phyloP scores from a whole-genome alignment of 2,329 filamentous ascomycete genomes.

The Trichoderma sp. region DNA sequence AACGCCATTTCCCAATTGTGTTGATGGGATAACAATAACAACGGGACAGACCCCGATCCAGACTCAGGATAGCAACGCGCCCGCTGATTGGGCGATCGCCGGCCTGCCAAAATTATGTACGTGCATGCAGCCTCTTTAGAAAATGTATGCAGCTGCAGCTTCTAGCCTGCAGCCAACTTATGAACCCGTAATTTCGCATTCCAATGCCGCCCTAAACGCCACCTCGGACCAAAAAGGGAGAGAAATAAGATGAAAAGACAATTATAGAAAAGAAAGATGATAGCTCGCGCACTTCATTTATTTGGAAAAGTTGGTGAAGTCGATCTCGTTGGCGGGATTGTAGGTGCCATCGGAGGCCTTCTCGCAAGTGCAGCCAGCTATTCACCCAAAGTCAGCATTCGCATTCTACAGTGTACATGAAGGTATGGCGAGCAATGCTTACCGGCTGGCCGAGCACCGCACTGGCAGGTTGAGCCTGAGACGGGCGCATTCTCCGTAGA shows the following conservation, averaged over 20 bases:
- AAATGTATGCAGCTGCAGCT: conserved; percentile 13
- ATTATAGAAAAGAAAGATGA: background rate
- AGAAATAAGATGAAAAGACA: background rate
- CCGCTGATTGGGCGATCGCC: conserved; percentile 16
- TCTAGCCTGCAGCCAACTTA: conserved; percentile 15
- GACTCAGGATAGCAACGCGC: background rate
- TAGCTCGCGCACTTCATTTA: background rate
- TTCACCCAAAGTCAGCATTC: conserved; percentile 27
- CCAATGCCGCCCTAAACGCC: conserved; percentile 18
- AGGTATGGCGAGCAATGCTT: conserved; percentile 36
- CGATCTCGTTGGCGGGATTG: conserved; percentile 70
- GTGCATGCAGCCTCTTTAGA: background rate
- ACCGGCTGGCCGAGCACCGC: conserved; percentile 74
- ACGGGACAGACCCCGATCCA: background rate
- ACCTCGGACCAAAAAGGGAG: background rate
- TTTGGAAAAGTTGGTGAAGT: conserved; percentile 71
- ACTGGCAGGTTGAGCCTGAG: conserved; percentile 67
- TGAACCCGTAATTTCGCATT: conserved; percentile 9
- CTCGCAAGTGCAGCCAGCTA: conserved; percentile 79
- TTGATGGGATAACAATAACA: conserved; percentile 7
- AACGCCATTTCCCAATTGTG: conserved; percentile 16
- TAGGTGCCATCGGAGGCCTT: conserved; percentile 65
- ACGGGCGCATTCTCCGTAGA: conserved; percentile 66
- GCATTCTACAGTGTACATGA: background rate
- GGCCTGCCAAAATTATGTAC: conserved; percentile 11